These are phyloP conservation scores for Ustilaginoidea virens DNA, from an alignment of 2,329 filamentous ascomycete species.

Conservation along the genomic window DNA sequence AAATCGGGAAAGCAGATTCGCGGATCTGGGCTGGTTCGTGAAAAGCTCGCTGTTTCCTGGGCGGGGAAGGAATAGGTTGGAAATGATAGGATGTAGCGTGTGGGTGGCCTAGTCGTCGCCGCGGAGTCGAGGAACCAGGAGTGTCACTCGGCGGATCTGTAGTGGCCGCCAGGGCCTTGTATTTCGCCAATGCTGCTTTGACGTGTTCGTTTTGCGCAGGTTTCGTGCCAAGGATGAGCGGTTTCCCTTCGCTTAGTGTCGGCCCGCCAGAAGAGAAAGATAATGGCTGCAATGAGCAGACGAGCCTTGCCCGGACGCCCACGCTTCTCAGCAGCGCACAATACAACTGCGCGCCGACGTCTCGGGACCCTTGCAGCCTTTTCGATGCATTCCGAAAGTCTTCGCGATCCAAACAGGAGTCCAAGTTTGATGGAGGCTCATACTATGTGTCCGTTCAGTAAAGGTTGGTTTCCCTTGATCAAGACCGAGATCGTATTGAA, in stretches of 20 bases:
- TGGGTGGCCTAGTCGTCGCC: conserved; percentile 36
- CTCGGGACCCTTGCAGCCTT: conserved; percentile 63
- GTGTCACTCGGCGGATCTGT: conserved; percentile 11
- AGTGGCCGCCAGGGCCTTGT: conserved; percentile 24
- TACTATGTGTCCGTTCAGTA: conserved; percentile 22
- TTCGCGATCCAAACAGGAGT: conserved; percentile 49
- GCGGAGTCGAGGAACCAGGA: conserved; percentile 20
- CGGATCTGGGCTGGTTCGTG: conserved; percentile 30
- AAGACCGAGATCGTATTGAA: not conserved
- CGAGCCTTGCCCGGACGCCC: conserved; percentile 68
- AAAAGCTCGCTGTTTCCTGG: conserved; percentile 14
- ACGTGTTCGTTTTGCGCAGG: conserved; percentile 17
- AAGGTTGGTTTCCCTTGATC: not conserved
- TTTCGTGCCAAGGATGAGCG: conserved; percentile 14
- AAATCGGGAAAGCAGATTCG: conserved; percentile 69
- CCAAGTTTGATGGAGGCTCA: conserved; percentile 44
- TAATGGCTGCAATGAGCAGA: conserved; percentile 80
- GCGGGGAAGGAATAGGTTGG: conserved; percentile 26
- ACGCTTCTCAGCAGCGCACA: conserved; percentile 72
- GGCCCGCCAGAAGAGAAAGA: conserved; percentile 46
- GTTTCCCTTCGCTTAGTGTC: conserved; percentile 25
- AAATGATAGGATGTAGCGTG: conserved; percentile 37
- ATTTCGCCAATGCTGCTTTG: conserved; percentile 7
- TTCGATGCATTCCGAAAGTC: conserved; percentile 62
- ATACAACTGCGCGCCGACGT: conserved; percentile 80